These are phyloP conservation scores for Gonium pectorale DNA, from an alignment of 139 green algal species.

Conservation along the genomic window DNA sequence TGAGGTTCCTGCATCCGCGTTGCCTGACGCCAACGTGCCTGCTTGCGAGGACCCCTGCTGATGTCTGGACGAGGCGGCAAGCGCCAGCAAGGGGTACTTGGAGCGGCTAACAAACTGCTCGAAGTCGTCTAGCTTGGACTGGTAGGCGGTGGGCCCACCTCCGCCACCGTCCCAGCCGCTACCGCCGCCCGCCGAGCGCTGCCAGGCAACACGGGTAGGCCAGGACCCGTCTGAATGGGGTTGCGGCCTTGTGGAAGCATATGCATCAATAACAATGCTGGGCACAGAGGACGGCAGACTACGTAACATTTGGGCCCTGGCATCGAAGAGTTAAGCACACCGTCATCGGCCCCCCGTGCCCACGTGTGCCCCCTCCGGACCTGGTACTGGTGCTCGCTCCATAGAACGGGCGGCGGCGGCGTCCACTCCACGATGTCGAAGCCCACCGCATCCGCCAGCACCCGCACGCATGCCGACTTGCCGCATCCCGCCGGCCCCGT, in stretches of 20 bases:
- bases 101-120: conserved; percentile 73
- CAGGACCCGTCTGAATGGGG: too few relatives aligned
- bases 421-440: conserved; percentile 81
- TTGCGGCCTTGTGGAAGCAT: too few relatives aligned
- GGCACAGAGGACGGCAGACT: too few relatives aligned
- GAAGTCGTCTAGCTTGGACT: conserved; percentile 86
- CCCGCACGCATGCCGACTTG: conserved; percentile 71
- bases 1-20: too few relatives aligned
- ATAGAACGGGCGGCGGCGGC: conserved; percentile 70
- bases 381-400: conserved; percentile 72
- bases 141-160: conserved; percentile 32
- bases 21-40: too few relatives aligned
- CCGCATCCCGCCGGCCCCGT: conserved; percentile 79
- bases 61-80: conserved; percentile 15
- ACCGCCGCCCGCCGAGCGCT: conserved; percentile 1
- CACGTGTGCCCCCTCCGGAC: too few relatives aligned
- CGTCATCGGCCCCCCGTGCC: too few relatives aligned
- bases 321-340: too few relatives aligned
- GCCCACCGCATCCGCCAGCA: conserved; percentile 65
- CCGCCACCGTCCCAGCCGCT: background rate
- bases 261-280: too few relatives aligned
- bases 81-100: conserved; percentile 72
- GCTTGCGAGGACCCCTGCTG: too few relatives aligned
- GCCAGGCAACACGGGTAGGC: too few relatives aligned
- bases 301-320: too few relatives aligned